Percentiles rank a stretch among this genome's conserved stretches.
phyloP scores from a whole-genome alignment of 441 rosid species.

The Aquilaria agallochum region DNA sequence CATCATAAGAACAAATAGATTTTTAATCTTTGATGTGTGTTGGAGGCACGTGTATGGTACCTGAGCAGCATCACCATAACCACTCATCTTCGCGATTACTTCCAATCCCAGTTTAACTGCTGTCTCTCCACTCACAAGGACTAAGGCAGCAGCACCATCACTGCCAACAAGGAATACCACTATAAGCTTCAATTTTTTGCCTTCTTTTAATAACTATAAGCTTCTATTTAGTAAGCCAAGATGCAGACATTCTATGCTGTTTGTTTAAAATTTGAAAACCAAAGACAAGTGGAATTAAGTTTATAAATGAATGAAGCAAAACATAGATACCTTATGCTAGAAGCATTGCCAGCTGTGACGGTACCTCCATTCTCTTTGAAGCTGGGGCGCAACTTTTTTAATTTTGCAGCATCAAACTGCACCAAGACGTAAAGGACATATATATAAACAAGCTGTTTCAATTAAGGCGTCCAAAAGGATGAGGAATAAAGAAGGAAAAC shows the following conservation, averaged over 20 bases:
- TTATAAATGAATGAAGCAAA: conserved; percentile 5
- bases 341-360: conserved; percentile 98
- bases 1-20: conserved; percentile 1
- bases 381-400: conserved; percentile 94
- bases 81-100: conserved; percentile 76
- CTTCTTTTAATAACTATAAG: conserved; percentile 1
- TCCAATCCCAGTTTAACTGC: conserved; percentile 73
- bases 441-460: background rate
- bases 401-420: conserved; percentile 90
- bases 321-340: conserved; percentile 82
- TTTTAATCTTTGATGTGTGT: conserved; percentile 1
- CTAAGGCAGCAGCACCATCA: conserved; percentile 96
- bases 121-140: conserved; percentile 85
- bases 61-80: conserved; percentile 97
- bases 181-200: conserved; percentile 8
- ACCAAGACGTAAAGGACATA: conserved; percentile 7
- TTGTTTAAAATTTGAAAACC: background rate
- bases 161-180: conserved; percentile 32
- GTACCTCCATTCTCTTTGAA: conserved; percentile 92
- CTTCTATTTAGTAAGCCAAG: conserved; percentile 1
- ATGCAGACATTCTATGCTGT: background rate
- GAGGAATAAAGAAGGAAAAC: background rate
- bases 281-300: background rate
- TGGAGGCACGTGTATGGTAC: conserved; percentile 25
- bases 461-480: background rate